These are phyloP conservation scores for Macrophomina tecta DNA, from an alignment of 2,329 filamentous ascomycete species.

Conservation along the genomic window DNA sequence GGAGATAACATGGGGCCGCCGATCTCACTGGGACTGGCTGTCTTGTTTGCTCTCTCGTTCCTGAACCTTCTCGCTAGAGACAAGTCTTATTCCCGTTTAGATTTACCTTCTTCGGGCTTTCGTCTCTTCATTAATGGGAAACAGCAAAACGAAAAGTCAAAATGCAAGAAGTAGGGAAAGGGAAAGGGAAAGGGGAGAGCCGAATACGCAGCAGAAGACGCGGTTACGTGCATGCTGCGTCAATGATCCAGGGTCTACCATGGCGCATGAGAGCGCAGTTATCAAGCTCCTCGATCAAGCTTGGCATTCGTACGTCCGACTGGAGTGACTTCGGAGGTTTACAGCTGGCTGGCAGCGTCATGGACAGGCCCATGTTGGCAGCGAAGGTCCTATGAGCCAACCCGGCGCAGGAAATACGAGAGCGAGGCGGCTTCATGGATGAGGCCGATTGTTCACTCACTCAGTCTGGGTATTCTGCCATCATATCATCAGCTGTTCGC, in stretches of 20 bases:
- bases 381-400: not conserved
- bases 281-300: not conserved
- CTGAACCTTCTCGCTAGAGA: not conserved
- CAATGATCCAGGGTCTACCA: not conserved
- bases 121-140: not conserved
- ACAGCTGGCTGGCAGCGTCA: not conserved
- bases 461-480: too few relatives aligned
- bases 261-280: not conserved
- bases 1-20: not conserved
- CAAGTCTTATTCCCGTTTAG: not conserved
- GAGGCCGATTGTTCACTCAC: too few relatives aligned
- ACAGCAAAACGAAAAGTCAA: not conserved
- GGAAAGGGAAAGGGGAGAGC: constrained; percentile 3
- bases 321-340: not conserved
- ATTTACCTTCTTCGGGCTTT: not conserved
- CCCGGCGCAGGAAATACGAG: not conserved
- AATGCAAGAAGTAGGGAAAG: not conserved
- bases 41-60: not conserved
- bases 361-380: not conserved
- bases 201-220: not conserved
- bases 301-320: not conserved
- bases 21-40: not conserved
- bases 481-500: too few relatives aligned
- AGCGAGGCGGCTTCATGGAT: not conserved
- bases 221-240: not conserved